Evolutionary conservation across 176 grass and related monocot species (phyloP), one percentile per base, ranked within the genome.

Genomic region (Oryza meridionalis): DNA sequence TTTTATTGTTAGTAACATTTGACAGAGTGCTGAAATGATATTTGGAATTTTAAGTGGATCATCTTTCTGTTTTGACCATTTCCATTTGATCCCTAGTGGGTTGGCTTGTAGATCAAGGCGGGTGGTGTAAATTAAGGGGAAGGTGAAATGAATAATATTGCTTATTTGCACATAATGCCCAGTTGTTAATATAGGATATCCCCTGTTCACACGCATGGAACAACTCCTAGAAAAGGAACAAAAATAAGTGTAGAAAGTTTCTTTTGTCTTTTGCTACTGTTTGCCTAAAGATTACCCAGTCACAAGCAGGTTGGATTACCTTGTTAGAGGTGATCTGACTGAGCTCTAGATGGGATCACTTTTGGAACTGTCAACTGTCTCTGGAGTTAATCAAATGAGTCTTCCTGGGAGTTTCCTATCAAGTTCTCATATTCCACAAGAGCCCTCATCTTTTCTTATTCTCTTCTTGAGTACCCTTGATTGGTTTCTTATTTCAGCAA

Each of bases 401-500:
- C 35, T 43, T 61, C 59, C 19, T 47, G 42, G 29, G 32, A 65
- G 13, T 65, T 4, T 66, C 10, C 6, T 45, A 47, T 62, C 2
- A 62, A 62, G n/a, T 24, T 50, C 65, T 83, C 19, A 33, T 67
- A 44, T 67, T 79, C 25, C 27, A 16, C 46, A 64, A 64, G 9
- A 49, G 59, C 44, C 80, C 29, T 31, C 24, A 82, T 67, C 31
- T 24, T 72, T 81, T 65, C 29, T 76, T 19, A 58, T 42, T 25
- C 16, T 40, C 38, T 40, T 67, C 29, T 75, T 10, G 64, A 84
- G 31, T 84, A 61, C 13, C 49, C 12, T 84, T 27, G 0, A 75
- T 58, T 62, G 27, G 9, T 42, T 61, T 82, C 25, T 86, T 70
- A 69, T 64, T 62, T 47, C 64, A 51, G 51, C 53, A 77, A 77